phyloP scores from a whole-genome alignment of 2,329 filamentous ascomycete species.

The Aaosphaeria pasadenensis region DNA sequence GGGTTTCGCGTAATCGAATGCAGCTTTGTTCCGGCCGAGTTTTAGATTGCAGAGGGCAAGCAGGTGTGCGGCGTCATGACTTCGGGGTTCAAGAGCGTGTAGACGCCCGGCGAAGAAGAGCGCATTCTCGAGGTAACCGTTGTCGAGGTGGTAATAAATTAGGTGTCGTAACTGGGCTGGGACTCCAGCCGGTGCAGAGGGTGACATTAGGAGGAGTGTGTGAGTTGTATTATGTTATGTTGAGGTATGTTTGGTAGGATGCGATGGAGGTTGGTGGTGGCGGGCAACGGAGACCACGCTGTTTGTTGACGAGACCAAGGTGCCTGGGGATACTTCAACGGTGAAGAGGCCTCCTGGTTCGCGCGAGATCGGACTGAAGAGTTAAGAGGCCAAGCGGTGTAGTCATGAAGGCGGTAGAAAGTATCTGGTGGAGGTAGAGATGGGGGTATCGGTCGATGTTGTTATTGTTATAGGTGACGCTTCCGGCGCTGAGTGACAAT shows the following conservation, averaged over 20 bases:
- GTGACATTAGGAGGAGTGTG: neutral
- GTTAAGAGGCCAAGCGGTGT: slow-evolving; percentile 8
- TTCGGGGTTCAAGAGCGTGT: slow-evolving; percentile 77
- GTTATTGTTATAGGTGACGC: slow-evolving; percentile 31
- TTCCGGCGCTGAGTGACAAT: slow-evolving; percentile 14
- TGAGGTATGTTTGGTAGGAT: slow-evolving; percentile 9
- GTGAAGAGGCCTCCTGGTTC: neutral
- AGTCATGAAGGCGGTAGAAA: slow-evolving; percentile 24
- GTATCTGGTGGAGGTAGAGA: slow-evolving; percentile 8
- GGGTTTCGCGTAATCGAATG: slow-evolving; percentile 76
- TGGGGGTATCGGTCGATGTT: slow-evolving; percentile 13
- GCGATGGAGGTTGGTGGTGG: slow-evolving; percentile 2
- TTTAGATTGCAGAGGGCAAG: slow-evolving; percentile 82
- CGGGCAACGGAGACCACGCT: neutral
- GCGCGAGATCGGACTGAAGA: slow-evolving; percentile 2
- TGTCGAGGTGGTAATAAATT: slow-evolving; percentile 78
- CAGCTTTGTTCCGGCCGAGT: slow-evolving; percentile 77
- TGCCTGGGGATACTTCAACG: neutral
- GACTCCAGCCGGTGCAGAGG: slow-evolving; percentile 53
- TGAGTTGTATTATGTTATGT: neutral
- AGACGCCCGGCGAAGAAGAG: slow-evolving; percentile 90
- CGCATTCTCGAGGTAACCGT: slow-evolving; percentile 83
- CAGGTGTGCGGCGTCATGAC: slow-evolving; percentile 77
- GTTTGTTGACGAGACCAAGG: slow-evolving; percentile 4
- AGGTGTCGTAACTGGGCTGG: slow-evolving; percentile 62